Evolutionary conservation across 257 asterid genomes (phyloP), one percentile per base, ranked within the genome.

Genomic region (Capsicum chinense): DNA sequence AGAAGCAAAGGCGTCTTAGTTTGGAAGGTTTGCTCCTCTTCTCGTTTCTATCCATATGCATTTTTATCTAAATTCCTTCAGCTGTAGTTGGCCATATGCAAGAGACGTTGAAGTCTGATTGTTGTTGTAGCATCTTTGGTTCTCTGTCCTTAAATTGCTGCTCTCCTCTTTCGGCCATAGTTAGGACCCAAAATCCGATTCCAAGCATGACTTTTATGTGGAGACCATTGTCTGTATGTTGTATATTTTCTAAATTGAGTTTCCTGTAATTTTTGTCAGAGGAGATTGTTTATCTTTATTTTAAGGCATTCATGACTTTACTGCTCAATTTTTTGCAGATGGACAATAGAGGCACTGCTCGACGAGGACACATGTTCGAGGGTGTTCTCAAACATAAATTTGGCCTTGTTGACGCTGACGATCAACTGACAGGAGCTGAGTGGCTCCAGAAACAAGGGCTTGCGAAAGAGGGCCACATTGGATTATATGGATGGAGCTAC

Each of bases 281-380:
- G 63, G 63, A 76, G 26, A 76, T 76, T 76, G 42, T 50, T 74
- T 74, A 8, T 26, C 11, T 74, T 74, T 17, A 2, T 50, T 21
- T 50, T 50, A 13, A 52, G 57, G 7, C 67, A 68, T 87, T 76
- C 74, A 74, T 9, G 85, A 81, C 82, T 19, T 76, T 70, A 19
- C 83, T 83, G 5, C 71, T 39, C 35, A 59, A 63, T 66, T 83
- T 79, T 44, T 69, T 44, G 21, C 97, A 95, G 99, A 93, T 95
- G 98, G 99, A 95, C 80, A 95, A 94, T 86, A 88, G 99, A 88
- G 99, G 99, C 89, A 92, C 97, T 74, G 92, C 95, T 88, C 92
- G 98, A 81, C 97, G 99, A 14, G 99, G 98, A 42, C 93, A 94
- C 47, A 88, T 91, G 87, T 95, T 95, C 81, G 97, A 93, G 67